Evolutionary conservation across 257 asterid species (phyloP), one percentile per base, ranked within the genome.

Genomic region (Osmanthus fragrans): DNA sequence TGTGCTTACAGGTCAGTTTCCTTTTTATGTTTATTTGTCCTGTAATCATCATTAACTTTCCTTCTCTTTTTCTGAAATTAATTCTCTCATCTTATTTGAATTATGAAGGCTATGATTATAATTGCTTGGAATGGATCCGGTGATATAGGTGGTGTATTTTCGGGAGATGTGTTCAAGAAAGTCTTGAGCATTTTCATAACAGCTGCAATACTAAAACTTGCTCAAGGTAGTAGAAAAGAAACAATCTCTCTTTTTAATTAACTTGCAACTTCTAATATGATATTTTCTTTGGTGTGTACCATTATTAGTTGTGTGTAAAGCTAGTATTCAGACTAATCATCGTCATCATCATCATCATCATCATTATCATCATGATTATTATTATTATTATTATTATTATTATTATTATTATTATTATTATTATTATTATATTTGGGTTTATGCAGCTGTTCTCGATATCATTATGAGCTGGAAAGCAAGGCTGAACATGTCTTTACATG

Each of bases 91-190:
- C 70, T 63, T 63, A 23, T 63, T 63, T 27, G 7, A 63, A 63
- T 63, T 63, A 10, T 82, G 78, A 80, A 95, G 99, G 98, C 96
- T 67, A 95, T 95, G 99, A 95, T 95, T 77, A 87, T 93, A 77
- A 88, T 95, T 81, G 85, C 99, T 64, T 95, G 98, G 99, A 84
- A 90, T 82, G 93, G 97, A 64, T 87, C 97, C 3, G 99, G 97
- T 19, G 70, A 82, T 68, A 73, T 88, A 72, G 73, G 94, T 68
- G 83, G 82, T 70, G 73, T 93, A 78, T 90, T 92, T 82, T 89
- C 85, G 12, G 89, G 86, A 30, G 89, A 91, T 47, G 93, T 89
- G 75, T 89, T 95, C 90, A 86, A 83, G 94, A 91, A 87, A 79
- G 97, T 93, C n/a, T 81, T 90, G 85, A 95, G 99, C 85, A 85